Evolutionary conservation across 2,329 filamentous ascomycete species (phyloP).

Genomic region (Fusarium stilboides): DNA sequence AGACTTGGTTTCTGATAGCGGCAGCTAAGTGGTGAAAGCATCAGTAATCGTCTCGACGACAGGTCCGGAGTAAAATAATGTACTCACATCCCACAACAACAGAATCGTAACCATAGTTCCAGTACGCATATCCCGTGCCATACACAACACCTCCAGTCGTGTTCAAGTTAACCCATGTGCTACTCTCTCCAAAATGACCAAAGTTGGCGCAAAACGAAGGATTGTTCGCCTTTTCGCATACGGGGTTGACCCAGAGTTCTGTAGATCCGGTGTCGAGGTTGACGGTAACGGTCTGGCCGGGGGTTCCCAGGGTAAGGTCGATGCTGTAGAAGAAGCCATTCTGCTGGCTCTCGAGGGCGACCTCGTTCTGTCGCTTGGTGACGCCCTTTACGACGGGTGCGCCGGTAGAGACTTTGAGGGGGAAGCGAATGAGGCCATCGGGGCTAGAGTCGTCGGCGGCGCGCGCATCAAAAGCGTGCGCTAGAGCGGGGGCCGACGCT

Average conservation of each 20-base stretch:
- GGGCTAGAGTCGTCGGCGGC: conserved; percentile 42
- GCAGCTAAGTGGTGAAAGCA: conserved; percentile 40
- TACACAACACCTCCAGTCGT: conserved; percentile 50
- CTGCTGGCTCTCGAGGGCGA: conserved; percentile 46
- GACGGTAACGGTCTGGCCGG: conserved; percentile 57
- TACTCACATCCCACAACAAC: conserved; percentile 54
- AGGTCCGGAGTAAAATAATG: fast-evolving
- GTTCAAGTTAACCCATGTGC: conserved; percentile 50
- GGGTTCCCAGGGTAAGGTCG: conserved; percentile 57
- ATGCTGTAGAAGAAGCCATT: conserved; percentile 58
- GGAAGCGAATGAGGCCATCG: conserved; percentile 51
- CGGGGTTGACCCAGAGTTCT: conserved; percentile 61
- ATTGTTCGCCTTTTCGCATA: conserved; percentile 54
- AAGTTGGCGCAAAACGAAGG: conserved; percentile 49
- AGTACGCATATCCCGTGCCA: conserved; percentile 53
- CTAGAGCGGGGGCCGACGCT: conserved; percentile 51
- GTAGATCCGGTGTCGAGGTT: conserved; percentile 60
- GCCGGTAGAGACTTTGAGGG: conserved; percentile 49
- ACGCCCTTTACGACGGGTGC: conserved; percentile 49
- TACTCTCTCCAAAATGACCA: conserved; percentile 52
- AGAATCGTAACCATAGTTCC: conserved; percentile 55
- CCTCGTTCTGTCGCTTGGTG: conserved; percentile 51
- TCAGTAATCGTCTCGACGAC: conserved; percentile 10
- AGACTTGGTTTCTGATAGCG: conserved; percentile 54
- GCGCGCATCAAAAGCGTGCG: conserved; percentile 36